Percentiles rank a stretch among this genome's conserved stretches.
phyloP scores from a whole-genome alignment of 305 asterid genomes.

The Nicotiana rustica region DNA sequence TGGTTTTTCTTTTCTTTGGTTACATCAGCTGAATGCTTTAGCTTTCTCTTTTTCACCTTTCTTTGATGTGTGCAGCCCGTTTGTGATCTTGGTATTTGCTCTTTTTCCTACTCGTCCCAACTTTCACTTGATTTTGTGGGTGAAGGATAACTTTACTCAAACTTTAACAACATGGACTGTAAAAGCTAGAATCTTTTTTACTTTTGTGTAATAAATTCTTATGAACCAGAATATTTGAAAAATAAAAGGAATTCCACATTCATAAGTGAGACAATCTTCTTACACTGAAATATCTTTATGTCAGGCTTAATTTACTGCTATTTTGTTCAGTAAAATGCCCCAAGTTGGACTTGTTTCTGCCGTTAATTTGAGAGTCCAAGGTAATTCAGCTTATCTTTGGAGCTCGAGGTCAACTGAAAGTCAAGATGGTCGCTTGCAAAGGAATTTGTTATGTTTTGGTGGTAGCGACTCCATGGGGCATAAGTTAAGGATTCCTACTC shows the following conservation, averaged over 20 bases:
- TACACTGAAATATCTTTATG: not conserved
- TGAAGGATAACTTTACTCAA: too few relatives aligned
- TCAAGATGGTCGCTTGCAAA: conserved; percentile 42
- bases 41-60: not conserved
- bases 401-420: conserved; percentile 49
- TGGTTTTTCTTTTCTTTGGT: not conserved
- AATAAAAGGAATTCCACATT: conserved; percentile 4
- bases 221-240: not conserved
- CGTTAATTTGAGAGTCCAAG: conserved; percentile 65
- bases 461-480: conserved; percentile 67
- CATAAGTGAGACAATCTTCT: not conserved
- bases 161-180: too few relatives aligned
- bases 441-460: conserved; percentile 58
- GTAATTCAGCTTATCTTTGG: conserved; percentile 47
- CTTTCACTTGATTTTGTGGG: not conserved
- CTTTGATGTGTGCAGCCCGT: not conserved
- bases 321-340: conserved; percentile 53
- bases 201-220: not conserved
- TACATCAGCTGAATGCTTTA: conserved; percentile 14
- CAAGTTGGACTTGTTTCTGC: conserved; percentile 85
- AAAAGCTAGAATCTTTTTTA: not conserved
- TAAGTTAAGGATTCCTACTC: conserved; percentile 51
- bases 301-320: conserved; percentile 6
- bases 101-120: not conserved
- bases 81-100: not conserved